Evolutionary conservation across 805 yeast genomes (phyloP).

Genomic region (Saccharomycopsis malanga): DNA sequence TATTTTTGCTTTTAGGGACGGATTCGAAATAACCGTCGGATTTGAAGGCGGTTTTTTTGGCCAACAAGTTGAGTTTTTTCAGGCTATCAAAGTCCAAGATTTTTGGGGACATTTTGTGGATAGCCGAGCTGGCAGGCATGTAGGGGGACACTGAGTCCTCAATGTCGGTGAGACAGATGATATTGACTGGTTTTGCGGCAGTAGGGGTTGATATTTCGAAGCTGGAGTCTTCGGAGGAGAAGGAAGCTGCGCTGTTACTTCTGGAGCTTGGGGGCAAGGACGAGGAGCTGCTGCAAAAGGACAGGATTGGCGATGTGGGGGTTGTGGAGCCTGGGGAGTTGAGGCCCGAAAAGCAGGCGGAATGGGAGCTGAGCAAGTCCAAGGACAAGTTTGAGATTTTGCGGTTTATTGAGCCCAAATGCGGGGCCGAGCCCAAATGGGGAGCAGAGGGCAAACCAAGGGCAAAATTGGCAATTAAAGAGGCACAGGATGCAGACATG

Average conservation of each 20-base stretch:
- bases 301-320: neutral
- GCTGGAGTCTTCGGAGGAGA: conserved; percentile 5
- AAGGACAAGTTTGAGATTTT: conserved; percentile 8
- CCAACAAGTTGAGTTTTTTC: neutral
- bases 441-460: conserved; percentile 9
- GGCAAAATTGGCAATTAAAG: conserved; percentile 10
- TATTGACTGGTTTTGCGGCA: neutral
- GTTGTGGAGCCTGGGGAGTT: neutral
- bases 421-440: neutral
- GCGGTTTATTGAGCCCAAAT: neutral
- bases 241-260: conserved; percentile 1
- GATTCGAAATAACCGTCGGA: neutral
- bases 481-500: neutral
- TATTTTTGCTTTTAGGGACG: neutral
- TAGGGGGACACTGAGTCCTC: neutral
- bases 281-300: neutral
- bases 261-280: conserved; percentile 1
- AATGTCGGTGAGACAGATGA: neutral
- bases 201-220: conserved; percentile 13
- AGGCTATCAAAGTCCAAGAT: conserved; percentile 15
- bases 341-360: neutral
- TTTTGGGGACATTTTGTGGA: conserved; percentile 7
- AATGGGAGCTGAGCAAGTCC: neutral
- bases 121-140: neutral
- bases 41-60: neutral